Evolutionary conservation across 139 green algal genomes (phyloP).

Genomic region (Tetraselmis striata): DNA sequence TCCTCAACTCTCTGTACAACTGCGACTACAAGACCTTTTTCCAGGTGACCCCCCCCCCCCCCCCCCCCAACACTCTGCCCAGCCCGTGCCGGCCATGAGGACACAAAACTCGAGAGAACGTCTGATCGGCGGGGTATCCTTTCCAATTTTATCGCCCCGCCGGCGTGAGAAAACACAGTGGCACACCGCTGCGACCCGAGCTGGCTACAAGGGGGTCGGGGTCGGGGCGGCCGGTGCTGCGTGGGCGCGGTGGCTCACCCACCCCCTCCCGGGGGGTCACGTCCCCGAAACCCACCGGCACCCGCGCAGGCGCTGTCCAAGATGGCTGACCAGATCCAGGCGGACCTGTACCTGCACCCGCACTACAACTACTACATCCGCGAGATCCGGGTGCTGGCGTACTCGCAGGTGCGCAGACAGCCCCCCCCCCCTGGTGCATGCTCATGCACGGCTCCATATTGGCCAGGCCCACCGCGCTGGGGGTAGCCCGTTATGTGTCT

Average conservation of each 20-base stretch:
- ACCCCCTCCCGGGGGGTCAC: too few relatives aligned
- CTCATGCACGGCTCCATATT: too few relatives aligned
- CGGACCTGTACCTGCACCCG: slow-evolving; percentile 70
- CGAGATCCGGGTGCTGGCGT: slow-evolving; percentile 81
- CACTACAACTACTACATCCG: slow-evolving; percentile 92
- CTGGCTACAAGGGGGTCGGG: too few relatives aligned
- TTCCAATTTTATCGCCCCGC: neutral
- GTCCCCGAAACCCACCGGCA: too few relatives aligned
- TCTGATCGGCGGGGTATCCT: neutral
- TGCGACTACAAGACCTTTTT: slow-evolving; percentile 93
- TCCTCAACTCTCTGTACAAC: slow-evolving; percentile 83
- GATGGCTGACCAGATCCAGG: slow-evolving; percentile 52
- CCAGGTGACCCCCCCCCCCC: slow-evolving; percentile 24
- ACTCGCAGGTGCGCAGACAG: slow-evolving; percentile 59
- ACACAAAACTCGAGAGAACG: neutral
- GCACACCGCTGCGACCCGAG: too few relatives aligned
- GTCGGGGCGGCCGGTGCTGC: too few relatives aligned
- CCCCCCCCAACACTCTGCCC: neutral
- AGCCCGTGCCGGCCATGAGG: neutral
- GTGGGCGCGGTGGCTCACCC: neutral
- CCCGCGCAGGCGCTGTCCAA: slow-evolving; percentile 62
- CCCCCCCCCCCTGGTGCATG: too few relatives aligned
- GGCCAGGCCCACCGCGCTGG: too few relatives aligned
- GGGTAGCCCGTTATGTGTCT: too few relatives aligned
- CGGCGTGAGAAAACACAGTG: neutral